Evolutionary conservation across 1,139 yeast genomes (phyloP), one percentile per base, ranked within the genome.

Genomic region (Suhomyces panamericanus): DNA sequence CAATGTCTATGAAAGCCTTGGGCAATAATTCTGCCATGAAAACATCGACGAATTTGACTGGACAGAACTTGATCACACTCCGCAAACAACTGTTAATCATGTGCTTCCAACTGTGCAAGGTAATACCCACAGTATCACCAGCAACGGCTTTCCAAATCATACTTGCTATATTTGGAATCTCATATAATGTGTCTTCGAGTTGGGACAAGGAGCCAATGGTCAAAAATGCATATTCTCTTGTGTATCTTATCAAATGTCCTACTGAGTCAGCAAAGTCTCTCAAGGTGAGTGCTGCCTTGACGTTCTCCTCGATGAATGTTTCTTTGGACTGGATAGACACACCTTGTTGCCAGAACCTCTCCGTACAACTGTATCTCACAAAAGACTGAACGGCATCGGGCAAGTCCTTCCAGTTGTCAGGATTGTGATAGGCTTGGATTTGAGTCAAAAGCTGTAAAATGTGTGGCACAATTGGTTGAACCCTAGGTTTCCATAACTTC

Each of bases 341-440:
- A 14, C 99, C 99, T 51, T 91, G 96, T 60, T 95, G 98, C 99
- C 99, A 95, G 63, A 93, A 93, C 56, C 98, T 75, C 68, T 95
- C 99, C 62, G 85, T 81, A 41, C 96, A 87, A 53, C 95, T 85
- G 56, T 88, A 87, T 53, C 81, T 78, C 12, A 93, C 96, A 71
- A 95, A 93, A 2, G 93, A 75, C 60, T 88, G 97, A 2, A 93
- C 97, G 46, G 89, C 95, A 3, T 78, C 79, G 0, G 99, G 98
- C 40, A 95, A 73, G 38, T 82, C 87, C 13, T 72, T 73, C 98
- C 99, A 93, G 62, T 93, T 91, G 16, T 75, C 85, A 0, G 98
- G 96, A 59, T 93, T 87, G 62, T 91, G 97, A 57, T 91, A 95
- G 0, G 96, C 90, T 63, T 91, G 96, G 46, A 93, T 87, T 65